These are phyloP conservation scores for Magnaporthales sp. DNA, from an alignment of 2,329 filamentous ascomycete genomes.

Conservation along the genomic window DNA sequence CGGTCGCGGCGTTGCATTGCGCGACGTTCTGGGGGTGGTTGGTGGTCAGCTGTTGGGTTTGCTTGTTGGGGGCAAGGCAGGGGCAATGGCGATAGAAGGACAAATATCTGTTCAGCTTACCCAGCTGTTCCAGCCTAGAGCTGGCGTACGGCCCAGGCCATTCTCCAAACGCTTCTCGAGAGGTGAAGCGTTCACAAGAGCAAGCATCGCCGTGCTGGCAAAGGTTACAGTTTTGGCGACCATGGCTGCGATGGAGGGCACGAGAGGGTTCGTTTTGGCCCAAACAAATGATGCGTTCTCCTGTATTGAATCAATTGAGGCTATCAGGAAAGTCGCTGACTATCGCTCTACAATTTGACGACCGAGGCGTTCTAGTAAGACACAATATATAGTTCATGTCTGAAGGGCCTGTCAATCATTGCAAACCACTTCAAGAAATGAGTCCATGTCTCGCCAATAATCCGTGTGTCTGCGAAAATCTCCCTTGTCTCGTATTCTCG, in stretches of 20 bases:
- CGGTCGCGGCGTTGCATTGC: constrained; percentile 1
- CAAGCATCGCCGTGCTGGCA: background rate
- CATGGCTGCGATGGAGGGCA: background rate
- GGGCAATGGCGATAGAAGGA: background rate
- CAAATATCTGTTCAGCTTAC: background rate
- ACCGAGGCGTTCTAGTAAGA: background rate
- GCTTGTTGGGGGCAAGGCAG: background rate
- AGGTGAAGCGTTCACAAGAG: background rate
- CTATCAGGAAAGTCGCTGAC: background rate
- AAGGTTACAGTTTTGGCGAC: background rate
- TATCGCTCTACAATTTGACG: background rate
- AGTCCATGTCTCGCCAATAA: background rate
- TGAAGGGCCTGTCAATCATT: too few species aligned
- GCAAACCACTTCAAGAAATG: too few species aligned
- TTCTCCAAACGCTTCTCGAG: constrained; percentile 1
- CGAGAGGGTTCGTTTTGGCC: background rate
- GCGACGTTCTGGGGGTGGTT: background rate
- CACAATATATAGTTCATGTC: background rate
- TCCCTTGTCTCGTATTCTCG: background rate
- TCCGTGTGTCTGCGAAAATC: background rate
- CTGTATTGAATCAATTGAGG: background rate
- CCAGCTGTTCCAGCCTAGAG: constrained; percentile 4
- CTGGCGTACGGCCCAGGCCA: constrained; percentile 1
- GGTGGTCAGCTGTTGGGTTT: background rate
- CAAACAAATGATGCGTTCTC: background rate